Base-by-base conservation (phyloP, 2,329 filamentous ascomycete genomes). In the Colletotrichum graminicola region DNA sequence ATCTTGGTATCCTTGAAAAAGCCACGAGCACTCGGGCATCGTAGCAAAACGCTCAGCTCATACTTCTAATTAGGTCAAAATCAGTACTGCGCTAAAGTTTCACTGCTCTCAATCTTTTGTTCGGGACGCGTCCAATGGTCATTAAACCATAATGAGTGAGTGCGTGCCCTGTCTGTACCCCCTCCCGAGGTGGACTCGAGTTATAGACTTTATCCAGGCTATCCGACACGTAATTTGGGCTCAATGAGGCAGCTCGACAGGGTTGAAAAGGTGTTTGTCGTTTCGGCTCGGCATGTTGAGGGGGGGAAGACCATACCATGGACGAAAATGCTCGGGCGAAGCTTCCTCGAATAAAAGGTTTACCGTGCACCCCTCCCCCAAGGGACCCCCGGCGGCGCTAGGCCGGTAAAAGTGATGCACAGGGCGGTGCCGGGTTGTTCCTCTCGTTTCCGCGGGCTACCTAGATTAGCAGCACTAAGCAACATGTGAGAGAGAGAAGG, bases 401-500 rank as follows among this genome's bases (percentile, higher is more conserved):
- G 67, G 29, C 70, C 55, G 49, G 60, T 60, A 55, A 54, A 43
- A 51, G 59, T 62, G 66, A 59, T 51, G 70, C 55, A 66, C 55
- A 72, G 66, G 61, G 70, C 70, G 61, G 54, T 56, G 66, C 65
- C 67, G 59, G 68, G 52, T 59, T 63, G 54, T 63, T 49, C 69
- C 39, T 68, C 52, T 63, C 66, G n/a, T 71, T 66, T 72, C 66
- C 55, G 47, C 61, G 34, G 61, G 39, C 65, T n/a, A n/a, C n/a
- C n/a, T 55, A 60, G 82, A 73, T 71, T 56, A 70, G 59, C 63
- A 72, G 62, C 60, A 57, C 52, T 67, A 70, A 60, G 62, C 62
- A 65, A 62, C 61, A 71, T 65, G 60, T 59, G 55, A 54, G 55
- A 49, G 14, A 23, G 18, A n/a, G 47, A 32, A 5, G 39, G 23